Evolutionary conservation across 805 yeast genomes (phyloP), one percentile per base, ranked within the genome.

Genomic region (Candida verbasci): DNA sequence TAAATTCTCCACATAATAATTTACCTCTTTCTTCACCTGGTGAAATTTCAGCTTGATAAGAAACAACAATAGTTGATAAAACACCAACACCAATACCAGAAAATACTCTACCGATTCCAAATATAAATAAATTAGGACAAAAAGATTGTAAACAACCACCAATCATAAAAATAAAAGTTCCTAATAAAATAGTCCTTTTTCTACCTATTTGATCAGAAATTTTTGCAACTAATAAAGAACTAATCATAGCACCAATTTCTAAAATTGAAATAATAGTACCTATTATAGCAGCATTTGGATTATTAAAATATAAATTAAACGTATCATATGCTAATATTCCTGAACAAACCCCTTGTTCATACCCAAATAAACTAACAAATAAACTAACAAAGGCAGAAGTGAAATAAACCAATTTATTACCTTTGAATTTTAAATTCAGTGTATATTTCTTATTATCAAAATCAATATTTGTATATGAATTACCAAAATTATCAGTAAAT

Each of bases 221-320:
- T 38, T 77, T 66, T 1, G 96, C 93, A 2, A 87, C 86, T 34
- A 76, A 54, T n/a, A 89, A 62, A 3, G 95, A 84, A 3, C 91
- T 79, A 1, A 84, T 59, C 55, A 87, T 65, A 0, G 96, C 96
- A 29, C 97, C 96, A 21, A 88, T 72, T 59, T 88, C 96, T 37
- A 88, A 66, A 38, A 88, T 82, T 11, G 95, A 88, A 9, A 88
- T 93, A 73, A 88, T 82, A 2, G 91, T 76, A 15, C 96, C 97
- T 28, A 87, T 76, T 42, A 76, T 72, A 1, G 86, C 72, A 11
- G 93, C 73, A 3, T 80, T 63, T 1, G 97, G 97, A 31, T 84
- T 52, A 46, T 79, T 53, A 59, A 86, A 88, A 58, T 81, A 86
- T 15, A 64, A 65, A 42, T 74, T 74, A 59, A 88, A 88, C 38